These are phyloP conservation scores for Phytophthora boehmeriae DNA, from an alignment of 352 stramenopile genomes.

Conservation along the genomic window DNA sequence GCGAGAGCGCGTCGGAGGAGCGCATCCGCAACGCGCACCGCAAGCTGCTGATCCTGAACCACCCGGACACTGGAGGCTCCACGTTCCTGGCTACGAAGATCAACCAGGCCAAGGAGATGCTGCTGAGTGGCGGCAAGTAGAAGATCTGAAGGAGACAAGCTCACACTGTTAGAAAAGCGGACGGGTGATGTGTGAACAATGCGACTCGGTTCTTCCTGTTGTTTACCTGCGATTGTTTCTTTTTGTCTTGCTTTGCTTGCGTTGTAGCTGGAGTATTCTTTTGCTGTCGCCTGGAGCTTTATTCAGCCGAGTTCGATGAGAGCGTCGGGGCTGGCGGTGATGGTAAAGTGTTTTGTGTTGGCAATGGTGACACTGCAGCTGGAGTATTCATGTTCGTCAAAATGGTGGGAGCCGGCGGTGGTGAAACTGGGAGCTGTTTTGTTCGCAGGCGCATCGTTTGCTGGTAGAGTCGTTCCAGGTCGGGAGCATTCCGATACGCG, in stretches of 20 bases:
- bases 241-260: background rate
- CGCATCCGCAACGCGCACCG: conserved; percentile 98
- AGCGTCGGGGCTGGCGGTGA: background rate
- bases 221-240: background rate
- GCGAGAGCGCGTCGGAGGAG: conserved; percentile 94
- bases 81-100: conserved; percentile 99
- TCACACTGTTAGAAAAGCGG: conserved; percentile 1
- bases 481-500: conserved; percentile 21
- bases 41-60: conserved; percentile 98
- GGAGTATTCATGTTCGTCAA: background rate
- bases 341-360: background rate
- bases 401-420: conserved; percentile 15
- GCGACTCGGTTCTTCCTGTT: background rate
- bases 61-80: conserved; percentile 98
- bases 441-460: conserved; percentile 30
- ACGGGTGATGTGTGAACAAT: background rate
- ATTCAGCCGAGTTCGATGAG: too few relatives aligned
- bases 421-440: conserved; percentile 7
- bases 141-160: conserved; percentile 10
- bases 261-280: background rate
- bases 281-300: background rate
- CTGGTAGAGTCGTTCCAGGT: conserved; percentile 36
- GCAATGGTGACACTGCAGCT: conserved; percentile 1
- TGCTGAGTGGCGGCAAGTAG: conserved; percentile 82
- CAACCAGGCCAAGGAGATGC: conserved; percentile 99